Percentiles rank a stretch among this genome's conserved stretches.
Conservation (phyloP, 371 early-diverging fungal species). For the Mucor racemosus region DNA sequence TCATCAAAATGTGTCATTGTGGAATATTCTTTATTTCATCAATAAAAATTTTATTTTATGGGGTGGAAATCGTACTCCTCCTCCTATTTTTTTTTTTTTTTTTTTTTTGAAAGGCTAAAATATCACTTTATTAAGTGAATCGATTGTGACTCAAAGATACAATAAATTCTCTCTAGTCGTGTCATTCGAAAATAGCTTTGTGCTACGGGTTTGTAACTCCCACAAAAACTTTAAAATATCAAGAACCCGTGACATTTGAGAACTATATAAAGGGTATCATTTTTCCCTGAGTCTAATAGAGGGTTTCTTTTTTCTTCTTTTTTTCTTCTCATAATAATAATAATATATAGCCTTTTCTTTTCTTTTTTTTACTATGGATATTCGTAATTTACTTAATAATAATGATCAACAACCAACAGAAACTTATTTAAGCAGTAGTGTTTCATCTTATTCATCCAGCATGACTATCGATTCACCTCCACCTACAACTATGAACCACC, state of each 20-base stretch:
- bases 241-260: slow-evolving; percentile 10
- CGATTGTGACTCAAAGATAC: slow-evolving; percentile 17
- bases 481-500: slow-evolving; percentile 7
- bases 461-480: slow-evolving; percentile 20
- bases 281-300: not conserved
- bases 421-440: slow-evolving; percentile 12
- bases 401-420: slow-evolving; percentile 30
- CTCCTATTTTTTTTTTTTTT: not conserved
- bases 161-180: slow-evolving; percentile 3
- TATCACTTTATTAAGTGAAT: slow-evolving; percentile 6
- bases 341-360: not conserved
- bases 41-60: slow-evolving; percentile 2
- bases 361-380: slow-evolving; percentile 43
- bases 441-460: slow-evolving; percentile 25
- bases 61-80: slow-evolving; percentile 1
- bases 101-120: not conserved
- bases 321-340: slow-evolving; percentile 6
- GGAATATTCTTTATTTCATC: slow-evolving; percentile 1
- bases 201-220: slow-evolving; percentile 15
- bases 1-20: not conserved
- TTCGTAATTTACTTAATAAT: slow-evolving; percentile 47
- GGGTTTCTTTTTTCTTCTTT: slow-evolving; percentile 12
- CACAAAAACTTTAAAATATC: slow-evolving; percentile 12
- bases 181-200: slow-evolving; percentile 14
- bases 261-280: slow-evolving; percentile 11